Evolutionary conservation across 768 basidiomycete species (phyloP).

Genomic region (Tulasnella sp.): DNA sequence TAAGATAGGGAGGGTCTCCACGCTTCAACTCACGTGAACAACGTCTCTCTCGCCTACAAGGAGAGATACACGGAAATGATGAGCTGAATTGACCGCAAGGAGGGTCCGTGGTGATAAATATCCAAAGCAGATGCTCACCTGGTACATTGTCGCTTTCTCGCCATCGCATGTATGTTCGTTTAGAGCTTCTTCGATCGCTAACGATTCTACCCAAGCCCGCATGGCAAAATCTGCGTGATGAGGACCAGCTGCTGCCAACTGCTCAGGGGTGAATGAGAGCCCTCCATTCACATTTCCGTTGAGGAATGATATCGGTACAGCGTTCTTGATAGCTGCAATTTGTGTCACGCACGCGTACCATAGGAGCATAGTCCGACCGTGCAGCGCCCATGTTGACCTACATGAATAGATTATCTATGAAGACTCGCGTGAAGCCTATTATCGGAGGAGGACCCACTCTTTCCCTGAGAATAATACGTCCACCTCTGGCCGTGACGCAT

Average conservation of each 20-base stretch:
- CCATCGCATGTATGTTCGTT: slow-evolving; percentile 15
- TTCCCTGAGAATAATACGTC: slow-evolving; percentile 2
- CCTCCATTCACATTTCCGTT: too few species aligned
- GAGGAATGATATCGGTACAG: neutral
- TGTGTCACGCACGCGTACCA: slow-evolving; percentile 5
- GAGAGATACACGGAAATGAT: too few species aligned
- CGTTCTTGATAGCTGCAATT: neutral
- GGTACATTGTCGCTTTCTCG: slow-evolving; percentile 13
- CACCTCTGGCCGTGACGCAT: neutral
- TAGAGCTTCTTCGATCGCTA: slow-evolving; percentile 13
- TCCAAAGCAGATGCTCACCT: neutral
- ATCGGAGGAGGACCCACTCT: too few species aligned
- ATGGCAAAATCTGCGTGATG: slow-evolving; percentile 14
- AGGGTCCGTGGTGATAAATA: too few species aligned
- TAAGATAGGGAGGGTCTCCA: neutral
- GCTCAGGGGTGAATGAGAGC: too few species aligned
- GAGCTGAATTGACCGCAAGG: too few species aligned
- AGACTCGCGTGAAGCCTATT: too few species aligned
- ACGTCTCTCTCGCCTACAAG: neutral
- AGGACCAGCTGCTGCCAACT: neutral
- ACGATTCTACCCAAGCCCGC: slow-evolving; percentile 15
- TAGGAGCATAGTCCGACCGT: slow-evolving; percentile 5
- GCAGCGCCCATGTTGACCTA: slow-evolving; percentile 12
- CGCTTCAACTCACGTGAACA: neutral
- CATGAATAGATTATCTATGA: too few species aligned